A percentile compares a stretch with the other conserved stretches of the same genome.
Evolutionary conservation across 1,284 basidiomycete genomes (phyloP).

Genomic region (Irpex lacteus): DNA sequence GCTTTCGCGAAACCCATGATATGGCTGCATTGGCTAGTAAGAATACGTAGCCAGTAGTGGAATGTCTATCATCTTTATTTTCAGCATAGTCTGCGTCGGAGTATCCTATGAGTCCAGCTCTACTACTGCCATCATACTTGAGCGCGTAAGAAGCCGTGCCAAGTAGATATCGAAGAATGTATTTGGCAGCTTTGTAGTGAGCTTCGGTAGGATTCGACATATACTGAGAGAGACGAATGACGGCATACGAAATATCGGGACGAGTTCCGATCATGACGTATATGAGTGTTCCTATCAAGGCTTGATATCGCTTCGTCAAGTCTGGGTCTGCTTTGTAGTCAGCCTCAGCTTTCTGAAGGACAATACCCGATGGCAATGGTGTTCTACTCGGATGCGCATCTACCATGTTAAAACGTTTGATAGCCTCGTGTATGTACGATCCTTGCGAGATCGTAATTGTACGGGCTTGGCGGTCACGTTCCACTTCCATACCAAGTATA

Average conservation of each 20-base stretch:
- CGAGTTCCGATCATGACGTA: conserved; percentile 31
- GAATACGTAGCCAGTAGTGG: conserved; percentile 33
- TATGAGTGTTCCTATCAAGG: conserved; percentile 28
- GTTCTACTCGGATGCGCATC: conserved; percentile 17
- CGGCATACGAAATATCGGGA: conserved; percentile 36
- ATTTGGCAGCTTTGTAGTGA: conserved; percentile 36
- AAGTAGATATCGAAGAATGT: conserved; percentile 38
- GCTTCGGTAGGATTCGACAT: conserved; percentile 21
- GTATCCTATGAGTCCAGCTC: conserved; percentile 29
- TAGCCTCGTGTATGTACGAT: conserved; percentile 18
- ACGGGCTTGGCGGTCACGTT: background rate
- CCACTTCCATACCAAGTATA: conserved; percentile 24
- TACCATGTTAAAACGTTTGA: conserved; percentile 13
- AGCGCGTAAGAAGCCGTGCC: conserved; percentile 33
- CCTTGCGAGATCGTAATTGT: conserved; percentile 17
- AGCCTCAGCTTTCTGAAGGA: conserved; percentile 7
- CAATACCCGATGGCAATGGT: conserved; percentile 16
- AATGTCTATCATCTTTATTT: conserved; percentile 14
- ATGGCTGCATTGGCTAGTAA: conserved; percentile 32
- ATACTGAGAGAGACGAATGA: conserved; percentile 33
- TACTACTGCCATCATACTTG: conserved; percentile 21
- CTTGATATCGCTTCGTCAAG: conserved; percentile 21
- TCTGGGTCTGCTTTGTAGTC: conserved; percentile 7
- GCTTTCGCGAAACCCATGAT: conserved; percentile 34
- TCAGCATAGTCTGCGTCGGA: conserved; percentile 37